phyloP scores from a whole-genome alignment of 139 green algal species.

The Chlamydomonas sp. region DNA sequence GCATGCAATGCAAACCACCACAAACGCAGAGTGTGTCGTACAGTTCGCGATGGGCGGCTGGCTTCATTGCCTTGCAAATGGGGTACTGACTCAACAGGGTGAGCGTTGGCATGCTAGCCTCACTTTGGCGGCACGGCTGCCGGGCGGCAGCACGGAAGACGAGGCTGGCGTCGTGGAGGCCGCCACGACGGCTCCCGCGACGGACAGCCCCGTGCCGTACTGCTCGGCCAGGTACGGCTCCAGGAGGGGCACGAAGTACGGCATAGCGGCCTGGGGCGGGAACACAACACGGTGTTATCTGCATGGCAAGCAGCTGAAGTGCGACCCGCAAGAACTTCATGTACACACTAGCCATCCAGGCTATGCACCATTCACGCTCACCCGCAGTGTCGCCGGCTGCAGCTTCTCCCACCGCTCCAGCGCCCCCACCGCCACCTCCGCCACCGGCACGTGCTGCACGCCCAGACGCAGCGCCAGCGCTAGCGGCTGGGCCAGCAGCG shows the following conservation, averaged over 20 bases:
- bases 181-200: not conserved
- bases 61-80: no score
- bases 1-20: no score
- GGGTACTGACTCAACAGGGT: no score
- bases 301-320: not conserved
- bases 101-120: no score
- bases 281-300: not conserved
- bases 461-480: conserved; percentile 39
- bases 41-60: no score
- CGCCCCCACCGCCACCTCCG: conserved; percentile 33
- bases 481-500: not conserved
- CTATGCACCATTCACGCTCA: not conserved
- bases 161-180: not conserved
- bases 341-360: not conserved
- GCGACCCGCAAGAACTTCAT: not conserved
- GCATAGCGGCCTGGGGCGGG: conserved; percentile 25
- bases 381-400: conserved; percentile 21
- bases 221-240: conserved; percentile 32
- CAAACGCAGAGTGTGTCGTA: no score
- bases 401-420: conserved; percentile 36
- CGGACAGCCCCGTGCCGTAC: not conserved
- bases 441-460: conserved; percentile 9
- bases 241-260: conserved; percentile 34
- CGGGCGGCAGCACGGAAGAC: not conserved
- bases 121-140: no score